Conservation (phyloP, 176 grass and related monocot genomes). For the Bolboschoenus planiculmis region DNA sequence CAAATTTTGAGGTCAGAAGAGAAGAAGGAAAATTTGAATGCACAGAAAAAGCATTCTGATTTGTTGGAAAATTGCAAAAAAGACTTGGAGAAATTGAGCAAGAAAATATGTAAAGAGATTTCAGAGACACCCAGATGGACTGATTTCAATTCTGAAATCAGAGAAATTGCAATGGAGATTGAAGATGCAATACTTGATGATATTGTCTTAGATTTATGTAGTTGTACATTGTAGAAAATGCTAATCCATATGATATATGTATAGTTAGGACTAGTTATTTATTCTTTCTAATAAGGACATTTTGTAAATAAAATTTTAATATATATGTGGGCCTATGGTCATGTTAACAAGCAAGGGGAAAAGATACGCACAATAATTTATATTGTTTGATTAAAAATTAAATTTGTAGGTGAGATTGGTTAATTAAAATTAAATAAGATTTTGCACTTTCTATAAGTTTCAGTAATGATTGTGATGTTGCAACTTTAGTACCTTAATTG, state of each 20-base stretch:
- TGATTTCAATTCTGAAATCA: background rate
- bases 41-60: background rate
- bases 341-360: background rate
- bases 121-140: background rate
- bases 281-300: background rate
- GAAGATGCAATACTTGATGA: constrained; percentile 22
- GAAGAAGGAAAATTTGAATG: constrained; percentile 1
- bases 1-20: background rate
- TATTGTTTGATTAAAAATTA: background rate
- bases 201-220: constrained; percentile 5
- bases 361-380: background rate
- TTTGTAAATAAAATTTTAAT: background rate
- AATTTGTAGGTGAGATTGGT: background rate
- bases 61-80: background rate
- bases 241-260: too few species aligned
- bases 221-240: too few species aligned
- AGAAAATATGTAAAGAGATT: constrained; percentile 17
- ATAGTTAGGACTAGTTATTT: background rate
- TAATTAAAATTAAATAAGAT: background rate
- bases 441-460: background rate
- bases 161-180: constrained; percentile 21
- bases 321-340: background rate
- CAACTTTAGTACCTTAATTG: background rate
- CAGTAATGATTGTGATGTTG: constrained; percentile 4
- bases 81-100: constrained; percentile 8